phyloP scores from a whole-genome alignment of 2,329 filamentous ascomycete species.

The Botrytis sinoallii region DNA sequence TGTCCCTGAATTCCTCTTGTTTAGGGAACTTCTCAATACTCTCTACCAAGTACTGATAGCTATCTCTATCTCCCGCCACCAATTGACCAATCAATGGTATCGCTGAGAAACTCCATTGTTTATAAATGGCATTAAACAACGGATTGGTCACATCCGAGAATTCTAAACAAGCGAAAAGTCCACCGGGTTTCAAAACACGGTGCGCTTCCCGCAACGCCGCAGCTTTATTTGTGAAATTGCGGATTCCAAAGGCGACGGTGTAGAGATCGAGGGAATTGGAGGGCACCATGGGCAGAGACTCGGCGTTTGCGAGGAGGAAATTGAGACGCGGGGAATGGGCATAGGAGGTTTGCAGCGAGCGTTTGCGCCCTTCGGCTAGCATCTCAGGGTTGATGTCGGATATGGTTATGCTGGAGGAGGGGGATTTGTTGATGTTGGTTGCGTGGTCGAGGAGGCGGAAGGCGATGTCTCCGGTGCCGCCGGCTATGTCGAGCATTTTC shows the following conservation, averaged over 20 bases:
- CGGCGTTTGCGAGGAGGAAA: conserved; percentile 90
- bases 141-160: conserved; percentile 77
- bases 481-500: conserved; percentile 90
- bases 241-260: conserved; percentile 95
- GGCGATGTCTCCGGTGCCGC: conserved; percentile 95
- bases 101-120: conserved; percentile 90
- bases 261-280: conserved; percentile 83
- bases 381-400: conserved; percentile 96
- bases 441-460: conserved; percentile 93
- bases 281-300: conserved; percentile 65
- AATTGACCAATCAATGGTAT: conserved; percentile 95
- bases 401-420: conserved; percentile 79
- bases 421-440: conserved; percentile 75
- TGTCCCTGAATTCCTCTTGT: conserved; percentile 77
- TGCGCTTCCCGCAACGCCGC: conserved; percentile 78
- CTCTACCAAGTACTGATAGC: conserved; percentile 98
- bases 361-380: conserved; percentile 82
- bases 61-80: conserved; percentile 89
- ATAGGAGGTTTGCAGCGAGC: conserved; percentile 57
- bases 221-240: conserved; percentile 93
- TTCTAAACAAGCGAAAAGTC: conserved; percentile 94
- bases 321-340: conserved; percentile 56
- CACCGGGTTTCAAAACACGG: conserved; percentile 87
- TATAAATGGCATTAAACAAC: conserved; percentile 81
- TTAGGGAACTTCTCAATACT: conserved; percentile 92